Evolutionary conservation across 208 protist genomes (phyloP), one percentile per base, ranked within the genome.

Genomic region (Wallacemonas rigidus): DNA sequence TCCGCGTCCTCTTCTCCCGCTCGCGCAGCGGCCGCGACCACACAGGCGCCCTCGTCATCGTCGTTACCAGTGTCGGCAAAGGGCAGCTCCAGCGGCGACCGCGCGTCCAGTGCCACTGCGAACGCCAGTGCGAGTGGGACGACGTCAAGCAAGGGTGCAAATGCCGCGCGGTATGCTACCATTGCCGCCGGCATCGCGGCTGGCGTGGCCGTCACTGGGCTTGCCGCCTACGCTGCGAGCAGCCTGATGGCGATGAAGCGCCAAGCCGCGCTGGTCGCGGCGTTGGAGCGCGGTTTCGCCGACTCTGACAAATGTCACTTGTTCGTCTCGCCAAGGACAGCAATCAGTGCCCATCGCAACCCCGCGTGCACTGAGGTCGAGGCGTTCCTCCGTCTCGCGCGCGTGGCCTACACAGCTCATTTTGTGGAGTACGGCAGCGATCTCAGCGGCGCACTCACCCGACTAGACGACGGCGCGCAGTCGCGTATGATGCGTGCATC

Each of bases 401-500:
- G 72, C 41, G 83, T 94, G 15, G 80, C 85, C 26, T 89, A 91
- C 76, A 75, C 67, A 48, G 71, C 67, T 4, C 73, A 90, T 17
- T 68, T 76, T 43, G 79, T 82, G 7, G 51, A 63, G 40, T 36
- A 77, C 54, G 40, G 50, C 44, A 45, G 12, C 14, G 38, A 69
- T 1, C 36, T 65, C 53, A 1, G 54, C 73, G 26, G 47, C 67
- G 40, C 61, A 0, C n/a, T 65, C 7, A 17, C 5, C 56, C 45
- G 36, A 51, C 6, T 83, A 64, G 7, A 61, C 74, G 6, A 83
- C 50, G 7, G 41, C 60, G 40, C 54, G 74, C 64, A 79, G 12
- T 67, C 70, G 8, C 77, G 71, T 43, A 70, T 80, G 36, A 48
- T 80, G n/a, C 44, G 62, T 35, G 73, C 73, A n/a, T 62, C 36